A percentile compares a stretch with the other conserved stretches of the same genome.
Evolutionary conservation across 306 rosid species (phyloP).

Genomic region (Cucurbita moschata): DNA sequence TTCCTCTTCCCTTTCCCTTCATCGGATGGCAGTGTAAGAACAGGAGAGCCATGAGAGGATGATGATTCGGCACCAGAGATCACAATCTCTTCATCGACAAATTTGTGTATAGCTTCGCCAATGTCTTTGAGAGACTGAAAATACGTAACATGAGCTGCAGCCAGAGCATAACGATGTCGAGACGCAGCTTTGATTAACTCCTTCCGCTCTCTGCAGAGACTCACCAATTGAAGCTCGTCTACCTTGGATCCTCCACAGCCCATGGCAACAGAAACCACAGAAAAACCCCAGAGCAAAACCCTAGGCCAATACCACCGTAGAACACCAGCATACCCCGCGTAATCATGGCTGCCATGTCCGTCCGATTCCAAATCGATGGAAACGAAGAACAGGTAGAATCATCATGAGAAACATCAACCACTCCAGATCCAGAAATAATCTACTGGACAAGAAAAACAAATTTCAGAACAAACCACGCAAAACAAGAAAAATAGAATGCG

Average conservation of each 20-base stretch:
- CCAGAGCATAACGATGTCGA: slow-evolving; percentile 69
- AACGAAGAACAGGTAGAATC: slow-evolving; percentile 11
- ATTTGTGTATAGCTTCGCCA: slow-evolving; percentile 64
- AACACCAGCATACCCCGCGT: not conserved
- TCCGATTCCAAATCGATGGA: slow-evolving; percentile 21
- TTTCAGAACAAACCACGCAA: not conserved
- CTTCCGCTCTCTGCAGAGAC: slow-evolving; percentile 60
- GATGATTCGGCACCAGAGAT: slow-evolving; percentile 16
- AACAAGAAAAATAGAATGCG: not conserved
- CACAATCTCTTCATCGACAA: slow-evolving; percentile 68
- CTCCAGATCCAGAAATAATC: slow-evolving; percentile 18
- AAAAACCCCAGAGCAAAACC: slow-evolving; percentile 10
- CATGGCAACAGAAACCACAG: slow-evolving; percentile 28
- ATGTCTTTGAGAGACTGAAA: slow-evolving; percentile 60
- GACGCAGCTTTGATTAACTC: slow-evolving; percentile 59
- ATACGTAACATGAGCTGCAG: slow-evolving; percentile 78
- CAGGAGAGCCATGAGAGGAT: slow-evolving; percentile 44
- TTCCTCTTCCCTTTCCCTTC: slow-evolving; percentile 25
- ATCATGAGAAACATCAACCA: slow-evolving; percentile 17
- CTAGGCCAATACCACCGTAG: not conserved
- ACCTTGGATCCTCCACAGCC: slow-evolving; percentile 87
- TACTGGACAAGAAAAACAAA: slow-evolving; percentile 7
- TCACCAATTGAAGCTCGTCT: slow-evolving; percentile 73
- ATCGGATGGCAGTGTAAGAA: slow-evolving; percentile 76
- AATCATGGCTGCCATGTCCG: slow-evolving; percentile 26